Percentiles rank a stretch among this genome's conserved stretches.
Conservation (phyloP, 169 alveolate genomes). For the Babesia bigemina region DNA sequence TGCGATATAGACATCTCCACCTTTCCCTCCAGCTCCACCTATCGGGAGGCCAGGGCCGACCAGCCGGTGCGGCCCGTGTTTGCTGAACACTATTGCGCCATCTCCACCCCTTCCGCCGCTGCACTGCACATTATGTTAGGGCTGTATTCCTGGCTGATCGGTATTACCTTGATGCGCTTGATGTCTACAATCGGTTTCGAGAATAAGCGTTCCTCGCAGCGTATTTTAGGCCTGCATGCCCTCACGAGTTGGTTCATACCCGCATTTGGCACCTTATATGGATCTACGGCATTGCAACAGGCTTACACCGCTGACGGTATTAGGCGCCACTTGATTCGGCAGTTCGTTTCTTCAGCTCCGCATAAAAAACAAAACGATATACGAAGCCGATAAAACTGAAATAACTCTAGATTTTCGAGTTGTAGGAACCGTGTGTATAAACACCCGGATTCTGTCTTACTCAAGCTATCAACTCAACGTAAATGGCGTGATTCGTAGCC, state of each 20-base stretch:
- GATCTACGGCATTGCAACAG: neutral
- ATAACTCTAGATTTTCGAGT: too few relatives aligned
- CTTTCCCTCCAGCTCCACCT: conserved; percentile 69
- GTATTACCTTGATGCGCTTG: conserved; percentile 52
- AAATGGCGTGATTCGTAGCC: too few relatives aligned
- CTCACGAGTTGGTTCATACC: conserved; percentile 47
- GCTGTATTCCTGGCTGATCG: neutral
- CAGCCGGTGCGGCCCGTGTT: conserved; percentile 63
- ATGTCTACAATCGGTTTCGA: conserved; percentile 63
- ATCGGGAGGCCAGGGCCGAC: conserved; percentile 70
- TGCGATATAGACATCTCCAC: conserved; percentile 50
- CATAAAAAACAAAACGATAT: too few relatives aligned
- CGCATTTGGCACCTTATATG: neutral
- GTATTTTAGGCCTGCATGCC: neutral
- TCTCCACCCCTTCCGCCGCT: conserved; percentile 68
- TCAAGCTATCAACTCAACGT: too few relatives aligned
- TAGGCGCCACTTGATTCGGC: neutral
- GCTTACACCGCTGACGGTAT: neutral
- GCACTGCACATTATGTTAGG: conserved; percentile 15
- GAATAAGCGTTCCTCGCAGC: conserved; percentile 7
- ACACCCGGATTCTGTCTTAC: too few relatives aligned
- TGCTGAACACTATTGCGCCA: conserved; percentile 56
- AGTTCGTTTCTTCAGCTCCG: too few relatives aligned
- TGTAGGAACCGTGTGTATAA: too few relatives aligned
- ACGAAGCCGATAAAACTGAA: too few relatives aligned